A percentile compares a stretch with the other conserved stretches of the same genome.
Conservation (phyloP, 2,329 filamentous ascomycete genomes). For the Pseudogymnoascus sp. region DNA sequence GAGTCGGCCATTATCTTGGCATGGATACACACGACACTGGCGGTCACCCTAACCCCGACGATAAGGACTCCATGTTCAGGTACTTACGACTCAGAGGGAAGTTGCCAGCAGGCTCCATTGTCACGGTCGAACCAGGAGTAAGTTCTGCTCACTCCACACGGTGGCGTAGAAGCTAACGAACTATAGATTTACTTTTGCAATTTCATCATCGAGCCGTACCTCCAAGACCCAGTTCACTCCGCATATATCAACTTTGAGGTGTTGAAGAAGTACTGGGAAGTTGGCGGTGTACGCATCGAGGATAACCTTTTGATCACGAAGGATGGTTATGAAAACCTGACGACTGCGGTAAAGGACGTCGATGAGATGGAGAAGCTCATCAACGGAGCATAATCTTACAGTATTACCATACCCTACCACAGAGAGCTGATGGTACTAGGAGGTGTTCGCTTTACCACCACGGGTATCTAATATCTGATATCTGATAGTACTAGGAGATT, state of each 20-base stretch:
- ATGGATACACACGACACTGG: slow-evolving; percentile 89
- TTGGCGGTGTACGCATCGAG: slow-evolving; percentile 64
- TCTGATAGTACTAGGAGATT: background rate
- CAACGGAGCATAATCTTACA: slow-evolving; percentile 11
- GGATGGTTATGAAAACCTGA: slow-evolving; percentile 63
- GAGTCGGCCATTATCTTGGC: slow-evolving; percentile 82
- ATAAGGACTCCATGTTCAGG: slow-evolving; percentile 75
- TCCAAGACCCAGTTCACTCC: slow-evolving; percentile 61
- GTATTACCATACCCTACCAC: background rate
- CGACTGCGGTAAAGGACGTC: slow-evolving; percentile 61
- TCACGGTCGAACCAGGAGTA: slow-evolving; percentile 91
- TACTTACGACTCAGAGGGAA: slow-evolving; percentile 74
- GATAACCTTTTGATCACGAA: slow-evolving; percentile 67
- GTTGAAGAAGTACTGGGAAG: slow-evolving; percentile 72
- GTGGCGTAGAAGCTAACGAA: background rate
- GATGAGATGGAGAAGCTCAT: slow-evolving; percentile 45
- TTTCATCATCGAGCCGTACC: slow-evolving; percentile 77
- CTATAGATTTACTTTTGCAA: slow-evolving; percentile 78
- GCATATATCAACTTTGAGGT: slow-evolving; percentile 70
- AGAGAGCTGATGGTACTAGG: background rate
- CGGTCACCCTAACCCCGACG: slow-evolving; percentile 68
- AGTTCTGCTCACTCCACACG: slow-evolving; percentile 27
- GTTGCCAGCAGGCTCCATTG: slow-evolving; percentile 70
- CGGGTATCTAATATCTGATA: background rate
- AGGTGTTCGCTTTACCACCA: background rate